Evolutionary conservation across 257 asterid species (phyloP), one percentile per base, ranked within the genome.

Genomic region (Anisodus acutangulus): DNA sequence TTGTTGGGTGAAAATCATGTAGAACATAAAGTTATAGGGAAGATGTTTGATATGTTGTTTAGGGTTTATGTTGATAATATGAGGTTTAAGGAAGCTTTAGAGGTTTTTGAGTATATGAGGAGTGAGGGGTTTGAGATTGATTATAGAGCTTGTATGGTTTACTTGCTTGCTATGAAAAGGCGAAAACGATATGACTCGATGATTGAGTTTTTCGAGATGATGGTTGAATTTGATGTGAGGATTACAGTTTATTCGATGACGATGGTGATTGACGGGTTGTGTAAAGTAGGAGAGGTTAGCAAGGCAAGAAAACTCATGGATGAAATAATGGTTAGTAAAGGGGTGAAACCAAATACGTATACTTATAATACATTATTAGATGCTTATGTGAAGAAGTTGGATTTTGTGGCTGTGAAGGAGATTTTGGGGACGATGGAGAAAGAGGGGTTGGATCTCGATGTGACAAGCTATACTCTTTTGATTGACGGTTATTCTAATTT

Each of bases 61-160:
- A 85, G 89, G 83, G 90, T 88, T 47, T 86, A 88, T 79, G 89
- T 84, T 49, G 90, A 89, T 64, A 85, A 72, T 67, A 78, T 26
- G 81, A 89, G 69, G 84, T 85, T 88, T 86, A 59, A 72, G 64
- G 90, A 88, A 69, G 89, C 84, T 37, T 12, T 83, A 13, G 92
- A 89, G 84, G 89, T 88, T 17, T 89, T 89, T 69, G 90, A 85
- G 64, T 70, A 83, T 58, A 68, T 88, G 92, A 82, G 74, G 39
- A 85, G 43, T 13, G 90, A 84, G 79, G 95, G 90, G 81, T 83
- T 90, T 57, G 89, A 49, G 62, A 89, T 95, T 51, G 98, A 93
- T 70, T 95, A 93, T 64, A 93, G 94, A 62, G 90, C 99, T 86
- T 94, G 98, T 82, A 92, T 92, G 95, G 96, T 90, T 84, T 92